Conservation (phyloP, 2,329 filamentous ascomycete genomes). For the Ascochyta koolunga region DNA sequence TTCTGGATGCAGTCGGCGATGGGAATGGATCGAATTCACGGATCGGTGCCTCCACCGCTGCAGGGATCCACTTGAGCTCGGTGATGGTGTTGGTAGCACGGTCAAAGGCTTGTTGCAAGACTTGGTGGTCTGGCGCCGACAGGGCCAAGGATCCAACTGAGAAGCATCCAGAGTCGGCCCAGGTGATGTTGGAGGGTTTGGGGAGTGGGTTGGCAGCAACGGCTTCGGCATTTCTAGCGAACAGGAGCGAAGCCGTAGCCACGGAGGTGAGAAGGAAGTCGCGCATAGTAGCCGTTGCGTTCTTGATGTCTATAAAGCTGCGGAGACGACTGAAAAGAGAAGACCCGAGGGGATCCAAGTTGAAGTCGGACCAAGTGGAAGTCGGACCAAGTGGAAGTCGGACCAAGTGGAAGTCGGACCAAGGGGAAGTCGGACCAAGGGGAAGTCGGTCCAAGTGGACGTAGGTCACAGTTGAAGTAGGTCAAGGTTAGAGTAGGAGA, state of each 20-base stretch:
- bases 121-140: slow-evolving; percentile 43
- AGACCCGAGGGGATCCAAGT: neutral
- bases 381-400: too few relatives aligned
- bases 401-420: too few relatives aligned
- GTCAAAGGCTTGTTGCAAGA: slow-evolving; percentile 55
- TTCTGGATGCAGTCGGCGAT: slow-evolving; percentile 39
- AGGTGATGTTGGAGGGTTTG: slow-evolving; percentile 59
- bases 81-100: slow-evolving; percentile 57
- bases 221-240: slow-evolving; percentile 49
- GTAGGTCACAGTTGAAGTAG: too few relatives aligned
- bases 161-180: slow-evolving; percentile 59
- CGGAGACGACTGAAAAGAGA: neutral
- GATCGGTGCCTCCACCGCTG: slow-evolving; percentile 59
- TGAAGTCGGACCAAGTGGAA: too few relatives aligned
- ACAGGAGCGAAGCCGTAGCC: slow-evolving; percentile 41
- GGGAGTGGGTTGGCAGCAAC: slow-evolving; percentile 62
- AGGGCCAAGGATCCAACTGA: slow-evolving; percentile 50
- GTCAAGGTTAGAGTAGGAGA: slow-evolving; percentile 5
- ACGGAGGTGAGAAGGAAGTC: slow-evolving; percentile 37
- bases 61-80: slow-evolving; percentile 60
- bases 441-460: too few relatives aligned
- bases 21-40: slow-evolving; percentile 60
- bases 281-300: slow-evolving; percentile 32
- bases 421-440: too few relatives aligned
- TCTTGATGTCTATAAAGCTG: neutral